These are phyloP conservation scores for Septoria linicola DNA, from an alignment of 2,329 filamentous ascomycete species.

Conservation along the genomic window DNA sequence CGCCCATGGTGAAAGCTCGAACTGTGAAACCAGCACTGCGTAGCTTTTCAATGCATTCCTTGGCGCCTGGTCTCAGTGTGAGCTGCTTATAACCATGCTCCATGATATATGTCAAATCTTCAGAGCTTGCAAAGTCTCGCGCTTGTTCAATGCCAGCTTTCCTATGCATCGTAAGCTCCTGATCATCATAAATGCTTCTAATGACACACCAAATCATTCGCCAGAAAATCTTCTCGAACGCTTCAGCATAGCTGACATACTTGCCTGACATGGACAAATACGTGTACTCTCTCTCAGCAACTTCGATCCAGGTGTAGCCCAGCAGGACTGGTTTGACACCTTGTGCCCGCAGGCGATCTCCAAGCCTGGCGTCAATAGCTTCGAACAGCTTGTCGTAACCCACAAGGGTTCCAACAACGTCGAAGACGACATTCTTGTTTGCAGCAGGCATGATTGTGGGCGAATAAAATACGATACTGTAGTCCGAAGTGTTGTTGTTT, in stretches of 20 bases:
- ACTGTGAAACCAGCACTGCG: slow-evolving; percentile 51
- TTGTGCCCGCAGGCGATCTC: slow-evolving; percentile 41
- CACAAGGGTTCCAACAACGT: slow-evolving; percentile 53
- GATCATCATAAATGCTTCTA: background rate
- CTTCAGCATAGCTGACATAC: slow-evolving; percentile 44
- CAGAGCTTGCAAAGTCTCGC: slow-evolving; percentile 43
- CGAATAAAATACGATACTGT: background rate
- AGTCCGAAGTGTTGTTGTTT: too few species aligned
- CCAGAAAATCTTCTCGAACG: slow-evolving; percentile 51
- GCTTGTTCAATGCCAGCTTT: slow-evolving; percentile 48
- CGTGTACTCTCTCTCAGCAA: slow-evolving; percentile 51
- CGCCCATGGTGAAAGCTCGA: slow-evolving; percentile 55
- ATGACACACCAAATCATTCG: slow-evolving; percentile 42
- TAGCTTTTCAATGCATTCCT: slow-evolving; percentile 46
- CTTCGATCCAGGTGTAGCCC: slow-evolving; percentile 50
- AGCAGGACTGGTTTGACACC: slow-evolving; percentile 47
- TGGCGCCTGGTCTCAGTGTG: slow-evolving; percentile 41
- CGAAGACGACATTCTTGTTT: slow-evolving; percentile 34
- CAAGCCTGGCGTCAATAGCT: slow-evolving; percentile 44
- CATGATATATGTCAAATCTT: slow-evolving; percentile 45
- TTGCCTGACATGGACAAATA: slow-evolving; percentile 48
- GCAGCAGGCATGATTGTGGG: slow-evolving; percentile 15
- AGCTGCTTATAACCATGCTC: slow-evolving; percentile 38
- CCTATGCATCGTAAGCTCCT: background rate
- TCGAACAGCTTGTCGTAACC: slow-evolving; percentile 47